Evolutionary conservation across 2,329 filamentous ascomycete species (phyloP).

Genomic region (Aspergillus bombycis): DNA sequence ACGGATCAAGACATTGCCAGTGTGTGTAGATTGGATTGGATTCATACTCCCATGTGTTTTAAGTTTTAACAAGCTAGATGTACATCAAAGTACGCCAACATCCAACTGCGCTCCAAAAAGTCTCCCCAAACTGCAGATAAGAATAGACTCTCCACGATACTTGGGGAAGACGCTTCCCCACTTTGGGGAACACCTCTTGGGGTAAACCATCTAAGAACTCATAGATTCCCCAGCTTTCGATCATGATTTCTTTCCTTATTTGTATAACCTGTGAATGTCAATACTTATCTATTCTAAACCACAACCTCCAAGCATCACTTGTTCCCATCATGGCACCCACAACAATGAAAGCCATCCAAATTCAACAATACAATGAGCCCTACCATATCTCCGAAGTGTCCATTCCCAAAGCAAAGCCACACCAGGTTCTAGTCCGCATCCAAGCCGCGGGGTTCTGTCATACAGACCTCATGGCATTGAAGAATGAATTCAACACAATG

Average conservation of each 20-base stretch:
- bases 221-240: background rate
- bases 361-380: constrained; percentile 49
- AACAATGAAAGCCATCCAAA: constrained; percentile 19
- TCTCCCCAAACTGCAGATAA: background rate
- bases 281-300: background rate
- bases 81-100: background rate
- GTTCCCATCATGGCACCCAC: background rate
- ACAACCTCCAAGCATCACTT: background rate
- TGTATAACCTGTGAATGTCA: background rate
- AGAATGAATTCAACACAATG: constrained; percentile 52
- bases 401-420: constrained; percentile 51
- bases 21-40: background rate
- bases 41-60: too few relatives aligned
- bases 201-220: background rate
- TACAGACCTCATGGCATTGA: constrained; percentile 61
- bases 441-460: constrained; percentile 65
- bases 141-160: background rate
- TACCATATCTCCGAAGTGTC: constrained; percentile 57
- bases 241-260: background rate
- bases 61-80: background rate
- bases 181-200: background rate
- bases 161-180: background rate
- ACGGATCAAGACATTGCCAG: background rate
- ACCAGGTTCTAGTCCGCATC: constrained; percentile 64
- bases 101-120: background rate